Conservation (phyloP, 768 basidiomycete genomes). For the Dioszegia crocea region DNA sequence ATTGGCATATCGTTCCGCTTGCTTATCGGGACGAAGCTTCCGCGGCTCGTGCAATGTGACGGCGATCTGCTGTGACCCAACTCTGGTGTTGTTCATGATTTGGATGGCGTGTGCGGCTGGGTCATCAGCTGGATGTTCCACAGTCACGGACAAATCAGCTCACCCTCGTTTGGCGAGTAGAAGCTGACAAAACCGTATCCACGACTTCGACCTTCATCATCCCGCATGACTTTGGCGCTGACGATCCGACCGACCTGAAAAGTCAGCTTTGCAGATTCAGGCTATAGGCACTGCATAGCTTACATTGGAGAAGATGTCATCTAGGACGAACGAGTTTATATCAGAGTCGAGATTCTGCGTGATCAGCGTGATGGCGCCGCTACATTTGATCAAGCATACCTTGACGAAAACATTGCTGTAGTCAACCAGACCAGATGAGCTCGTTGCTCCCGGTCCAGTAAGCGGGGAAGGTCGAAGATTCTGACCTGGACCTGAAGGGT, state of each 20-base stretch:
- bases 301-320: conserved; percentile 27
- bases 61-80: conserved; percentile 22
- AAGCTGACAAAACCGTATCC: conserved; percentile 94
- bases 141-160: background rate
- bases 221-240: conserved; percentile 69
- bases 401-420: conserved; percentile 40
- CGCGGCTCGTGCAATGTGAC: conserved; percentile 39
- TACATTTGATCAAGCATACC: conserved; percentile 6
- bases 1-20: conserved; percentile 4
- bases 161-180: conserved; percentile 48
- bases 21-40: conserved; percentile 36
- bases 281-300: background rate
- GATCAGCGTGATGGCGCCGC: background rate
- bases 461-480: conserved; percentile 35
- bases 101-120: conserved; percentile 28
- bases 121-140: background rate
- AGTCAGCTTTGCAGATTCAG: background rate
- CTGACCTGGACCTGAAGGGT: conserved; percentile 37
- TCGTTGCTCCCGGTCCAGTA: conserved; percentile 32
- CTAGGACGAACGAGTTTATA: conserved; percentile 33
- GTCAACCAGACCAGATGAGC: conserved; percentile 36
- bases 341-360: conserved; percentile 36
- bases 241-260: conserved; percentile 33
- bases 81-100: conserved; percentile 20
- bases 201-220: conserved; percentile 87